Base-by-base conservation (phyloP, 176 grass and related monocot species). In the Oryza meyeriana region DNA sequence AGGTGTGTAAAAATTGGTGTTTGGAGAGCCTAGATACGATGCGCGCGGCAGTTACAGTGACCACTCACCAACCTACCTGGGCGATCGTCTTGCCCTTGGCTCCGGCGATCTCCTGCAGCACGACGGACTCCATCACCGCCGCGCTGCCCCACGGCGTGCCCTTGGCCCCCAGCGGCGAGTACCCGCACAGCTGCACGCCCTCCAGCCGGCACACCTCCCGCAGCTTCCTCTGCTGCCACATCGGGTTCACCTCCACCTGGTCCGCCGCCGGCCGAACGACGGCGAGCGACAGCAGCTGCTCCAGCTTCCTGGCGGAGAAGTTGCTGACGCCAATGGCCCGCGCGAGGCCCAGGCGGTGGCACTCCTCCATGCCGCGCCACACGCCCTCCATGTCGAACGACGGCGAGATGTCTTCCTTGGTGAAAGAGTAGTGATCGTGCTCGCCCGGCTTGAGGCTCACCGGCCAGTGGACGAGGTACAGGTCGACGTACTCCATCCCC, bases 291-390 rank as follows among this genome's bases (percentile, higher is more conserved):
- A 81, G 71, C 11, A 87, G 26, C 12, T 1, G 25, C 31, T 87
- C 70, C 26, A 87, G 61, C 78, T 87, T 87, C 71, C 74, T 69
- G 85, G 70, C 75, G 25, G 85, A 87, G 47, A 87, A 87, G 31
- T 87, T 87, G 61, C 78, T 61, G 31, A 87, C 85, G 12, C 85
- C 85, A 35, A 81, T 69, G 42, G 45, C 62, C 26, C 40, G 44
- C 1, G 78, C 65, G 10, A 87, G 69, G 11, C 85, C 85, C 0
- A 69, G 71, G 7, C 17, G 25, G 6, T 76, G 61, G 40, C 84
- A 86, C 70, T 87, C 85, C 69, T 87, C 85, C 85, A 87, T 87
- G 28, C 58, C 77, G 9, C 32, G 32, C 85, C 85, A 87, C 45
- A 81, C 85, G 12, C 62, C 47, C 32, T 20, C 66, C 69, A 62